These are phyloP conservation scores for Candida neerlandica DNA, from an alignment of 1,139 yeast species.

Conservation along the genomic window DNA sequence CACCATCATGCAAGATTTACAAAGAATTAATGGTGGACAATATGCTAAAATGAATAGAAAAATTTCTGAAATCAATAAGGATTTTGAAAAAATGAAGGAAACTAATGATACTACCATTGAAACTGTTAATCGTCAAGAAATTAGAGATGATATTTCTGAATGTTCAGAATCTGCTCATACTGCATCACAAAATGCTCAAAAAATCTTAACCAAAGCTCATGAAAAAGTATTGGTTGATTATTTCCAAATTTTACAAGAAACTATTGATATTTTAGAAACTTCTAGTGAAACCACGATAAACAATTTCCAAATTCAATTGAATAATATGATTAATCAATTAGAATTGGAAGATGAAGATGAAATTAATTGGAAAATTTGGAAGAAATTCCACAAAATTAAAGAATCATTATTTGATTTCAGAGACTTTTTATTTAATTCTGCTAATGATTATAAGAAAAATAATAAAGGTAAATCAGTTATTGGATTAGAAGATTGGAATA, in stretches of 20 bases:
- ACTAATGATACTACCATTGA: conserved; percentile 35
- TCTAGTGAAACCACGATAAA: conserved; percentile 67
- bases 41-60: conserved; percentile 50
- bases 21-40: conserved; percentile 42
- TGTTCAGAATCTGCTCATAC: conserved; percentile 39
- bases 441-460: conserved; percentile 35
- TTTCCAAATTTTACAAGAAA: conserved; percentile 50
- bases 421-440: conserved; percentile 54
- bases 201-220: conserved; percentile 37
- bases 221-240: conserved; percentile 36
- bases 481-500: conserved; percentile 52
- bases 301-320: conserved; percentile 49
- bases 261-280: conserved; percentile 68
- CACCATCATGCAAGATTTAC: conserved; percentile 42
- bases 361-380: conserved; percentile 67
- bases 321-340: conserved; percentile 31
- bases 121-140: conserved; percentile 56
- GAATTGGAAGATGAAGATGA: conserved; percentile 38
- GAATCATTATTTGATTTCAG: conserved; percentile 56
- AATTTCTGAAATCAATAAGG: conserved; percentile 53
- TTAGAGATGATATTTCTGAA: conserved; percentile 52
- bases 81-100: conserved; percentile 44
- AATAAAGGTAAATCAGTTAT: conserved; percentile 24
- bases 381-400: conserved; percentile 60
- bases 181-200: conserved; percentile 34